phyloP scores from a whole-genome alignment of 2,329 filamentous ascomycete genomes.

The Claviceps maximensis region DNA sequence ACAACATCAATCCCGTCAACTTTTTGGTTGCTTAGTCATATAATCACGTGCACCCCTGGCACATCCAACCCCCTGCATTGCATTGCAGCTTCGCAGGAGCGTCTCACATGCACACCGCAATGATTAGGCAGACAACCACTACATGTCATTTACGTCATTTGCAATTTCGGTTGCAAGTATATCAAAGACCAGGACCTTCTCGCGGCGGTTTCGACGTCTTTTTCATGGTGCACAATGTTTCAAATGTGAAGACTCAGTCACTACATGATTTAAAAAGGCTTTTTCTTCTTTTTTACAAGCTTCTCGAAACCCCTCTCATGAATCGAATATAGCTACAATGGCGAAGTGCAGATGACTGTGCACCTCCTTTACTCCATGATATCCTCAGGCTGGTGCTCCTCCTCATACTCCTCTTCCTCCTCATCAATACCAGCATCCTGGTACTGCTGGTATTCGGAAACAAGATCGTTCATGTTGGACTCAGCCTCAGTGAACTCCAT shows the following conservation, averaged over 20 bases:
- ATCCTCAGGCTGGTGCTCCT: constrained; percentile 60
- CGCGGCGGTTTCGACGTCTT: neutral
- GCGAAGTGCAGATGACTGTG: neutral
- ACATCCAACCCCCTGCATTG: no score
- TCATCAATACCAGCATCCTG: constrained; percentile 97
- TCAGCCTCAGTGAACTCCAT: constrained; percentile 99
- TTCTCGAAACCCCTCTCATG: neutral
- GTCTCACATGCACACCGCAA: neutral
- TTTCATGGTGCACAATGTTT: neutral
- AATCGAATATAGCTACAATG: constrained; percentile 2
- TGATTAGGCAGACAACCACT: neutral
- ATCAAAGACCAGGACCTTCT: constrained; percentile 2
- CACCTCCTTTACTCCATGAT: constrained; percentile 40
- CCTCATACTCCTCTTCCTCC: constrained; percentile 90
- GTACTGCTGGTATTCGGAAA: constrained; percentile 99
- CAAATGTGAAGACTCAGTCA: neutral
- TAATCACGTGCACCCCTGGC: constrained; percentile 4
- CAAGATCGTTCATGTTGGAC: constrained; percentile 99
- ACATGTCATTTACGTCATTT: neutral
- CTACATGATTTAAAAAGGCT: neutral
- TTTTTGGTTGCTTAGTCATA: constrained; percentile 11
- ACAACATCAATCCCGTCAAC: neutral
- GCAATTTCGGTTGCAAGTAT: neutral
- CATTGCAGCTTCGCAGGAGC: no score
- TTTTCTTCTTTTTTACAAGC: neutral